Evolutionary conservation across 345 rosid genomes (phyloP), one percentile per base, ranked within the genome.

Genomic region (Lumnitzera littorea): DNA sequence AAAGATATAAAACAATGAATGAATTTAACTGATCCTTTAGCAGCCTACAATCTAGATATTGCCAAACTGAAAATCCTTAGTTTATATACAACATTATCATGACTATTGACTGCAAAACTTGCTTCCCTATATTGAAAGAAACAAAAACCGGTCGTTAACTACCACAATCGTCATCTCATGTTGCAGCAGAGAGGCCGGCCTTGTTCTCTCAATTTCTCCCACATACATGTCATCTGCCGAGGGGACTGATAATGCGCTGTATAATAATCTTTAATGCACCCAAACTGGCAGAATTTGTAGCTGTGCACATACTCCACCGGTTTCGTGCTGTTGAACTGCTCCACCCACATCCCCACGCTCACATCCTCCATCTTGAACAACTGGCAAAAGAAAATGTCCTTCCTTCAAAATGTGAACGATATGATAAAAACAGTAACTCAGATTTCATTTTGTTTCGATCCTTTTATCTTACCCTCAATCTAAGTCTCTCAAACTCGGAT

Each of bases 301-400:
- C 96, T 90, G 78, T 94, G 99, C 3, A 74, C 60, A 56, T 85
- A 90, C 60, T 81, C 86, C 56, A 94, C 97, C 0, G 91, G 74
- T 58, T 81, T 88, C 36, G 95, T 36, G 66, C 76, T 75, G 79
- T 94, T 90, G 71, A 90, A 94, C 64, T 81, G 83, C 84, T 86
- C 95, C 58, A 94, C 96, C 99, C 97, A 94, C 99, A 94, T 82
- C 79, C 99, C 99, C 79, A 94, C 81, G 46, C 99, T 94, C 71
- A 94, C 97, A 47, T 94, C 99, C 71, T 94, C 99, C 99, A 92
- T 92, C 84, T 92, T 92, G 73, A 90, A 92, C 72, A 92, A 43
- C 98, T 92, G 88, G 72, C 72, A 4, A 24, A 59, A 50, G 4
- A 51, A 58, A 60, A 50, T 10, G 31, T 15, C 49, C 48, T 1